Conservation (phyloP, 1,139 yeast species). For the Debaryomycetaceae sp. region DNA sequence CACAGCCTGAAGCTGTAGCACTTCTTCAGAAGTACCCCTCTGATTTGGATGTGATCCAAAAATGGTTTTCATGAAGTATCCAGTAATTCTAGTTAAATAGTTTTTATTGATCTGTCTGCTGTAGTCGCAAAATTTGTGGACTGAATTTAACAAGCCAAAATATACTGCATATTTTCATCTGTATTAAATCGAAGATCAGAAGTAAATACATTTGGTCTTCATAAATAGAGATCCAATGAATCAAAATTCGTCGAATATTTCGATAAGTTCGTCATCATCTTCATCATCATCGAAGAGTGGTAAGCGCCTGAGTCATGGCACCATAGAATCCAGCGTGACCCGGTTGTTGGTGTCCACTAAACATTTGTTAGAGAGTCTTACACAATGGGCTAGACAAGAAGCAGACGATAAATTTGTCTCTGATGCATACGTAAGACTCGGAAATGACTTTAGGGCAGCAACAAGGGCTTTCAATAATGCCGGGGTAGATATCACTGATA, state of each 20-base stretch:
- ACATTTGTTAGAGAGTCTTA: slow-evolving; percentile 75
- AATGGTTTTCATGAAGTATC: slow-evolving; percentile 45
- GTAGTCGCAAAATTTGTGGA: not conserved
- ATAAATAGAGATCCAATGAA: not conserved
- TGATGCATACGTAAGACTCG: slow-evolving; percentile 86
- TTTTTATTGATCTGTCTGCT: not conserved
- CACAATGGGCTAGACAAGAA: slow-evolving; percentile 84
- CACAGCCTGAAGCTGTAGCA: slow-evolving; percentile 63
- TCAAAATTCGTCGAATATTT: slow-evolving; percentile 1
- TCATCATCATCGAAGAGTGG: slow-evolving; percentile 4
- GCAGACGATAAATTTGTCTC: slow-evolving; percentile 85
- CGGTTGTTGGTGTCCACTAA: slow-evolving; percentile 84
- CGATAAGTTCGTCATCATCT: slow-evolving; percentile 4
- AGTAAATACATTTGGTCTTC: not conserved
- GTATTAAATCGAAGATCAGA: not conserved
- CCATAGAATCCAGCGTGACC: slow-evolving; percentile 82
- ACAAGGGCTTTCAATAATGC: slow-evolving; percentile 49
- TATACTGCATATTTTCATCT: not conserved
- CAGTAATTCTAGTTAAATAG: not conserved
- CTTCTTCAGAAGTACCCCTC: slow-evolving; percentile 61
- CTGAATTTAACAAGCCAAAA: not conserved
- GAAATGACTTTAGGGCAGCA: slow-evolving; percentile 89
- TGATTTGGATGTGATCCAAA: slow-evolving; percentile 60
- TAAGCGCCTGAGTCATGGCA: slow-evolving; percentile 44
- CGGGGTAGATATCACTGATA: slow-evolving; percentile 42